Conservation (phyloP, 805 yeast genomes). For the Lipomyces orientalis region DNA sequence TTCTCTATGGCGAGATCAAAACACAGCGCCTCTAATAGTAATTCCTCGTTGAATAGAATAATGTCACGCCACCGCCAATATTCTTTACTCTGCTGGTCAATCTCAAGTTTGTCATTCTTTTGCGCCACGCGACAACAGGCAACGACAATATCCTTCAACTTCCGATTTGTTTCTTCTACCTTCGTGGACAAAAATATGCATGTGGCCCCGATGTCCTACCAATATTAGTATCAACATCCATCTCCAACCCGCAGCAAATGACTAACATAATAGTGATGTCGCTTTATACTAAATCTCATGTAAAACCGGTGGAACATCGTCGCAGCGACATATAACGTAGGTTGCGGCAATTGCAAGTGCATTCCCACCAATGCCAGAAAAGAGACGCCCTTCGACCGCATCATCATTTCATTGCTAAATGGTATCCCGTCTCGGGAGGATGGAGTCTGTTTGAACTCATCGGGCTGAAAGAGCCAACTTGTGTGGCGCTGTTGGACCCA, state of each 20-base stretch:
- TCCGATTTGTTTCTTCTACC: conserved; percentile 58
- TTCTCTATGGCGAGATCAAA: conserved; percentile 51
- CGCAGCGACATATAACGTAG: conserved; percentile 56
- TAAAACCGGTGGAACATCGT: conserved; percentile 59
- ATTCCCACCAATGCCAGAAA: conserved; percentile 54
- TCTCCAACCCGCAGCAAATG: neutral
- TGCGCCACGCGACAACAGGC: conserved; percentile 56
- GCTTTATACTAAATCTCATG: conserved; percentile 52
- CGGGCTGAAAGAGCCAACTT: conserved; percentile 33
- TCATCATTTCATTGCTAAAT: conserved; percentile 49
- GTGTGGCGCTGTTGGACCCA: conserved; percentile 26
- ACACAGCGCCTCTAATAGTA: conserved; percentile 53
- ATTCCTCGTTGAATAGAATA: conserved; percentile 54
- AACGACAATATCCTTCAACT: conserved; percentile 56
- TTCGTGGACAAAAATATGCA: conserved; percentile 59
- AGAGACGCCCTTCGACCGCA: conserved; percentile 56
- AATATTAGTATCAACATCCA: neutral
- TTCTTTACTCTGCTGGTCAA: conserved; percentile 54
- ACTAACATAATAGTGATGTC: conserved; percentile 51
- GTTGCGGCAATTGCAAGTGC: conserved; percentile 54
- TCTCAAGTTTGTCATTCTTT: conserved; percentile 49
- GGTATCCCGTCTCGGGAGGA: conserved; percentile 47
- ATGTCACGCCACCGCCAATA: conserved; percentile 60
- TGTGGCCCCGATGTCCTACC: conserved; percentile 56
- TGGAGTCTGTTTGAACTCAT: conserved; percentile 44